These are phyloP conservation scores for Yamadazyma sp. DNA, from an alignment of 1,139 yeast genomes.

Conservation along the genomic window DNA sequence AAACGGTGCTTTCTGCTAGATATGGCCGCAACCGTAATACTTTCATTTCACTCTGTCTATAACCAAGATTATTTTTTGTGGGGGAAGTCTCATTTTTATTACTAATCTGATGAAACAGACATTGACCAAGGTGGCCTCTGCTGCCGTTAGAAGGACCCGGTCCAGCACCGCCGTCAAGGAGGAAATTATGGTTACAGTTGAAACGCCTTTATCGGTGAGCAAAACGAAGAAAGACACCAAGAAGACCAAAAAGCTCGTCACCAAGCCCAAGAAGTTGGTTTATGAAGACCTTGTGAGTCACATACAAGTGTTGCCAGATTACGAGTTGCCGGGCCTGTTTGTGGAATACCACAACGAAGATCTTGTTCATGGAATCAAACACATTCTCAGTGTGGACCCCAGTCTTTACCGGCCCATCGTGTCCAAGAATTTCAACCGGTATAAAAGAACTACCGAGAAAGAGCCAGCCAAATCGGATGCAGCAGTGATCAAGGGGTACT, in stretches of 20 bases:
- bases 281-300: slow-evolving; percentile 32
- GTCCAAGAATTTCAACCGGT: slow-evolving; percentile 31
- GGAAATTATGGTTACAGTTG: neutral
- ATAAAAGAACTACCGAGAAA: slow-evolving; percentile 20
- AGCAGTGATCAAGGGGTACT: slow-evolving; percentile 38
- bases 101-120: slow-evolving; percentile 4
- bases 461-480: slow-evolving; percentile 15
- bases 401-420: slow-evolving; percentile 35
- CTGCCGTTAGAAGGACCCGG: neutral
- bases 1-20: slow-evolving; percentile 50
- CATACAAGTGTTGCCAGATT: slow-evolving; percentile 25
- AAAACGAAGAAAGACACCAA: slow-evolving; percentile 4
- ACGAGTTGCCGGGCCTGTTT: slow-evolving; percentile 41
- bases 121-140: neutral
- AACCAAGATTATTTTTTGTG: neutral
- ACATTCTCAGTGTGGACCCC: slow-evolving; percentile 44
- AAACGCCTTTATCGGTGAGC: neutral
- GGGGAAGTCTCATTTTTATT: too few species aligned
- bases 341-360: slow-evolving; percentile 40
- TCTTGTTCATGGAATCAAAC: slow-evolving; percentile 44
- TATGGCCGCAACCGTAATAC: slow-evolving; percentile 40
- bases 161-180: neutral
- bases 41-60: too few species aligned
- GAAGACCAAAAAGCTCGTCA: slow-evolving; percentile 2
- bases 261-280: slow-evolving; percentile 7